Evolutionary conservation across 2,329 filamentous ascomycete genomes (phyloP), one percentile per base, ranked within the genome.

Genomic region (Aspergillus ruber): DNA sequence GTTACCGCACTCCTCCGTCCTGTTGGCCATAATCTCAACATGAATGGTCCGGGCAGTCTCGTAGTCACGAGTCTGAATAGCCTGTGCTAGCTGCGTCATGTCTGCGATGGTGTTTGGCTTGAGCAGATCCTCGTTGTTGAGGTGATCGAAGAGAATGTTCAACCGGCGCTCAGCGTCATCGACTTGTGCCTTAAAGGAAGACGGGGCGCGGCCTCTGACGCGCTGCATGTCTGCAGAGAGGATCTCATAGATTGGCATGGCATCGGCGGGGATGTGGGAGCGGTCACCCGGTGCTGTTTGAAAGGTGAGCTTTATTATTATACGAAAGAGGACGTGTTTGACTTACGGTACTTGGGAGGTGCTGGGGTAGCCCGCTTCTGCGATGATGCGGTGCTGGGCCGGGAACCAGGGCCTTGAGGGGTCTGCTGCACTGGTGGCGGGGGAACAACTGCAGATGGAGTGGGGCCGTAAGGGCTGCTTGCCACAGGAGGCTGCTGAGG

Each of bases 81-180:
- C 81, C 52, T 80, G 72, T 7, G 86, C 79, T 55, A 79, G 54
- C 60, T 74, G 65, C 8, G 64, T 64, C 65, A 78, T 72, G 47
- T 71, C 72, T 36, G 67, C 64, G 21, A 77, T 53, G 5, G 75
- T 96, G 60, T 87, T 84, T 1, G 86, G 81, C 72, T 86, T 87
- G 46, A 97, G 76, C 36, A 96, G 75, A 62, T 97, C 90, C 62
- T 90, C 86, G 56, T 97, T 97, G 77, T 97, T 98, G 42, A 98
- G 77, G 67, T 96, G 90, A 64, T 98, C 91, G 66, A 96, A 97
- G n/a, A 98, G 75, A 43, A 96, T 84, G 60, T 87, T 88, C 50
- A 98, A 78, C 23, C 93, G 84, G 72, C 95, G 95, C 66, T 95
- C 88, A 2, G 90, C 93, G 65, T 97, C 93, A 60, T 89, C 87